A percentile compares a stretch with the other conserved stretches of the same genome.
Conservation (phyloP, 768 basidiomycete genomes). For the Clathrus columnatus region DNA sequence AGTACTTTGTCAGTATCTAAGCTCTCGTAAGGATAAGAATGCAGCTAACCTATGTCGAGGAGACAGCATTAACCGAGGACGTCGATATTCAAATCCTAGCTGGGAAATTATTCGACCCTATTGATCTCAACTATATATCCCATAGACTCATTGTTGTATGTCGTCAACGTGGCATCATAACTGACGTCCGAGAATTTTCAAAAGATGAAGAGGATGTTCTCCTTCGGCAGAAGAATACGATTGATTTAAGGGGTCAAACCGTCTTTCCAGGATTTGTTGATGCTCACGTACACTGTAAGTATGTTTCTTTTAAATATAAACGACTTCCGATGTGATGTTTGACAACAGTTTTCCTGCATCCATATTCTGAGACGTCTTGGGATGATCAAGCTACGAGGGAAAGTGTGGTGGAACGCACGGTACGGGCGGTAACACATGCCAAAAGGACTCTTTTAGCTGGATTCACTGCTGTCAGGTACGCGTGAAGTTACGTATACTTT, state of each 20-base stretch:
- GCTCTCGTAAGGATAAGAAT: too few relatives aligned
- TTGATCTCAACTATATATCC: slow-evolving; percentile 30
- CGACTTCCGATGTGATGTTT: not conserved
- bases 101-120: slow-evolving; percentile 44
- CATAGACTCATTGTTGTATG: slow-evolving; percentile 43
- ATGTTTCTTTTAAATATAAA: not conserved
- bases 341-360: slow-evolving; percentile 50
- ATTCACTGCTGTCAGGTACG: slow-evolving; percentile 56
- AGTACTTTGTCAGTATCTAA: too few relatives aligned
- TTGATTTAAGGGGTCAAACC: slow-evolving; percentile 39
- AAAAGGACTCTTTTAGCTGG: slow-evolving; percentile 49
- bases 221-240: slow-evolving; percentile 22
- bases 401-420: slow-evolving; percentile 45
- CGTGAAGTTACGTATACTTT: too few relatives aligned
- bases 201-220: slow-evolving; percentile 8
- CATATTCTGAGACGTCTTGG: slow-evolving; percentile 54
- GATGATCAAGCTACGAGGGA: slow-evolving; percentile 53
- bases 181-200: slow-evolving; percentile 28
- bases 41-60: not conserved
- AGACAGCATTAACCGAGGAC: not conserved
- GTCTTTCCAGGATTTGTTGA: slow-evolving; percentile 53
- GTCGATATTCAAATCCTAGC: slow-evolving; percentile 24
- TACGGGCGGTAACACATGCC: slow-evolving; percentile 55
- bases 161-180: slow-evolving; percentile 37
- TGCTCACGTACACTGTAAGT: slow-evolving; percentile 46